Evolutionary conservation across 2,329 filamentous ascomycete species (phyloP).

Genomic region (Sporothrix globosa): DNA sequence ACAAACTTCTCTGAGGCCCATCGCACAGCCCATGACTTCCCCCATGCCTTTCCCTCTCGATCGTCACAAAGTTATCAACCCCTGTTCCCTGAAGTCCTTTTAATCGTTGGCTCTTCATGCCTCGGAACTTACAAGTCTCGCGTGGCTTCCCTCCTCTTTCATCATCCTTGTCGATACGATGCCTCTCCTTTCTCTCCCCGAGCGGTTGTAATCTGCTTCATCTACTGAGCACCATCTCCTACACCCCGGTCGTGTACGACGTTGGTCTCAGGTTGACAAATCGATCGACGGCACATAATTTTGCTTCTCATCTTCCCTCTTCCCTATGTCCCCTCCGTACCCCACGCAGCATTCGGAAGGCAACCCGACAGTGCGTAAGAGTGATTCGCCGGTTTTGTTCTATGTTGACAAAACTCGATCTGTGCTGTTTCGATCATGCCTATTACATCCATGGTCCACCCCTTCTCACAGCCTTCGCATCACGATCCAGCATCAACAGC

Average conservation of each 20-base stretch:
- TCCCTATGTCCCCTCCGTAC: background rate
- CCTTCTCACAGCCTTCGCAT: background rate
- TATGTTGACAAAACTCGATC: background rate
- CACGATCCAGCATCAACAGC: background rate
- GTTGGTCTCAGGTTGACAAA: constrained; percentile 20
- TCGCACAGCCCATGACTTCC: background rate
- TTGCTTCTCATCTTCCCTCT: background rate
- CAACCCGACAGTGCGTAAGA: constrained; percentile 20
- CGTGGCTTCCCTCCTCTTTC: constrained; percentile 4
- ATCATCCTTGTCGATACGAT: background rate
- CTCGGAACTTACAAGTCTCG: background rate
- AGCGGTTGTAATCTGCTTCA: background rate
- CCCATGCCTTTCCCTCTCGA: background rate
- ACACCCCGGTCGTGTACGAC: background rate
- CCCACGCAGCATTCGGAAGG: constrained; percentile 23
- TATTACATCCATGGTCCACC: background rate
- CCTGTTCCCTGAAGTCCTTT: background rate
- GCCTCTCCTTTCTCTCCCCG: background rate
- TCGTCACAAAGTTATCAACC: background rate
- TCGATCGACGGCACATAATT: constrained; percentile 15
- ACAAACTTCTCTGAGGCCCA: background rate
- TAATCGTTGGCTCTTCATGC: background rate
- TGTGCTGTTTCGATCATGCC: background rate
- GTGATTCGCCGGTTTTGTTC: background rate
- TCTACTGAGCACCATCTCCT: background rate